Evolutionary conservation across 805 yeast species (phyloP).

Genomic region (Ogataea pini): DNA sequence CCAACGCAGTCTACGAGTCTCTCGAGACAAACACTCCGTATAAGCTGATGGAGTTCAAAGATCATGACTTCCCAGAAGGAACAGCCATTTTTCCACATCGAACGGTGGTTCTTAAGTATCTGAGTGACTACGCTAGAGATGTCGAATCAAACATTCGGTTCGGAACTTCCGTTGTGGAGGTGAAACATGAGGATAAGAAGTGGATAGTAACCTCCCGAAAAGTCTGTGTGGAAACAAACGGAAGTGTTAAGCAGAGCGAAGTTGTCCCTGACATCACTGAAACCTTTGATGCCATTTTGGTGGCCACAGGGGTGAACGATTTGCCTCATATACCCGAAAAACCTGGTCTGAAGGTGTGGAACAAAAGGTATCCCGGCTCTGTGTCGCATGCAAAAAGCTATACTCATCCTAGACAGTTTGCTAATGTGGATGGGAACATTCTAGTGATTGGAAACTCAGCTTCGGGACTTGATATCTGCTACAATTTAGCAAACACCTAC

Average conservation of each 20-base stretch:
- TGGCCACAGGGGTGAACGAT: conserved; percentile 64
- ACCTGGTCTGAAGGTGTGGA: conserved; percentile 53
- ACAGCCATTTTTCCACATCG: conserved; percentile 58
- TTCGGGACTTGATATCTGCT: conserved; percentile 70
- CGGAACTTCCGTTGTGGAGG: conserved; percentile 47
- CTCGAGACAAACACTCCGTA: conserved; percentile 72
- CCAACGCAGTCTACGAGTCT: conserved; percentile 60
- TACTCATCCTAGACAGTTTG: conserved; percentile 45
- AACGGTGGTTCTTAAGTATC: conserved; percentile 56
- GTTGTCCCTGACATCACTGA: conserved; percentile 34
- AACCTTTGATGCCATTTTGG: conserved; percentile 59
- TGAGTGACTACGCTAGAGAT: conserved; percentile 50
- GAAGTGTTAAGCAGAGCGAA: conserved; percentile 26
- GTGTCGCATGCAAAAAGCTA: conserved; percentile 60
- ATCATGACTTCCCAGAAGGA: conserved; percentile 47
- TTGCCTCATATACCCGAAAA: conserved; percentile 60
- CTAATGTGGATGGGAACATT: conserved; percentile 41
- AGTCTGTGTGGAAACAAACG: conserved; percentile 35
- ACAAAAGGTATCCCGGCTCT: conserved; percentile 43
- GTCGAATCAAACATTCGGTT: conserved; percentile 42
- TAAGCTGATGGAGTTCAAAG: conserved; percentile 65
- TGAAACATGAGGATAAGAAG: conserved; percentile 34
- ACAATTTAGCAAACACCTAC: conserved; percentile 51
- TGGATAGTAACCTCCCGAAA: conserved; percentile 48
- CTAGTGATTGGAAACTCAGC: conserved; percentile 76